Base-by-base conservation (phyloP, 1,284 basidiomycete species). In the Sporisorium reilianum region DNA sequence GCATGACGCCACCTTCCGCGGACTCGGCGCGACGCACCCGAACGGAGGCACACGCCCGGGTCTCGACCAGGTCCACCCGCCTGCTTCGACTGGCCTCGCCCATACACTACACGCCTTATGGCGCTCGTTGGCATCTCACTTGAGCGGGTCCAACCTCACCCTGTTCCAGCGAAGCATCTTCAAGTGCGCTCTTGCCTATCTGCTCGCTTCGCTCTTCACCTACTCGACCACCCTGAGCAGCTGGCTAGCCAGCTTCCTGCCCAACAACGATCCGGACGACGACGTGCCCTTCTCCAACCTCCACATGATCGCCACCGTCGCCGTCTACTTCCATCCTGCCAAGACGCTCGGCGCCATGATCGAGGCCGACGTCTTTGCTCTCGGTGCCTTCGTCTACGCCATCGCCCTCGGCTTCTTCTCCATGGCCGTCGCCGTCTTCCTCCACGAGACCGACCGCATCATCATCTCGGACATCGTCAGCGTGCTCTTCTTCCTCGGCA, bases 181-280 rank as follows among this genome's bases (percentile, higher is more conserved):
- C 78, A 98, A 98, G 86, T 99, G 96, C 85, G 89, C 90, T 0
- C 87, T 97, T 11, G 93, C 95, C 0, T 99, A 99, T 84, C 90
- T 94, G 64, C 85, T 97, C 65, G 95, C 89, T 3, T 94, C 93
- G 0, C 87, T 98, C 11, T 98, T 97, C 88, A 98, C 96, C 0
- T 98, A 94, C 84, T 90, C 91, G 9, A 91, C 92, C 0, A 44
- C 67, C 0, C 82, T 89, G 0, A 82, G 84, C 7, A 76, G 77
- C 20, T 66, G 80, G 63, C 64, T 81, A 12, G 74, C 79, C 4
- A 59, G 50, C 48, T 67, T 82, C 10, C 53, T 82, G 2, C 80
- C 80, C 16, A 73, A 81, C 54, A 73, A 79, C 28, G 80, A 82
- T 40, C 73, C 75, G 8, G 69, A 78, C 30, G 64, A 62, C 32